These are phyloP conservation scores for Cutaneotrichosporon daszewskae DNA, from an alignment of 1,284 basidiomycete species.

Conservation along the genomic window DNA sequence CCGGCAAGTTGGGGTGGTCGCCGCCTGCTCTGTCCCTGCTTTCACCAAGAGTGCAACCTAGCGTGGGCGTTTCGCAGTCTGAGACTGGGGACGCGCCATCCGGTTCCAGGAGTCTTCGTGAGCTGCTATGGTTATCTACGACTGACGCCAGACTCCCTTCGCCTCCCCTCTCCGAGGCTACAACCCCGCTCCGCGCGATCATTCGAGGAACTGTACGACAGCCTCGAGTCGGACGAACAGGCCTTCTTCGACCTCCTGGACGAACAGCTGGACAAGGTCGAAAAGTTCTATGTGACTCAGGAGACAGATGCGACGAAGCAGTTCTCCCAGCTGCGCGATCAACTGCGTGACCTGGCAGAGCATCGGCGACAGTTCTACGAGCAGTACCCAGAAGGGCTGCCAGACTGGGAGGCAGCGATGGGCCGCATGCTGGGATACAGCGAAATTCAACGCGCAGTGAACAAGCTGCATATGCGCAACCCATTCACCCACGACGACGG, in stretches of 20 bases:
- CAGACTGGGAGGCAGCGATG: conserved; percentile 41
- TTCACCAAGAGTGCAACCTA: conserved; percentile 3
- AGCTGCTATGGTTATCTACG: not conserved
- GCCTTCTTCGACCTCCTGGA: conserved; percentile 72
- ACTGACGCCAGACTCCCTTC: conserved; percentile 28
- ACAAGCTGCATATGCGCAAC: conserved; percentile 22
- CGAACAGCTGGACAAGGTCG: conserved; percentile 70
- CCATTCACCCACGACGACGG: conserved; percentile 11
- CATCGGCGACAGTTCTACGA: conserved; percentile 67
- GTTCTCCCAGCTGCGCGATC: conserved; percentile 58
- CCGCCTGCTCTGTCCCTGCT: conserved; percentile 6
- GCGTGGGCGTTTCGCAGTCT: conserved; percentile 5
- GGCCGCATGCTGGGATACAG: conserved; percentile 10
- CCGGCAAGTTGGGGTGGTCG: not conserved
- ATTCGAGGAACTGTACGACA: conserved; percentile 40
- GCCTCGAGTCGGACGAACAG: conserved; percentile 53
- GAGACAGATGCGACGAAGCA: conserved; percentile 62
- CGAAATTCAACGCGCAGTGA: not conserved
- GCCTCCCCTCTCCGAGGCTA: conserved; percentile 28
- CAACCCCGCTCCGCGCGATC: conserved; percentile 20
- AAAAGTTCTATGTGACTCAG: conserved; percentile 69
- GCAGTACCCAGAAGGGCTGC: conserved; percentile 33
- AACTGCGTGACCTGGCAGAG: conserved; percentile 66
- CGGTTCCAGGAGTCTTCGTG: conserved; percentile 8
- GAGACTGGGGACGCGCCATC: conserved; percentile 10